Percentiles rank a stretch among this genome's conserved stretches.
Conservation (phyloP, 345 rosid genomes). For the Pugionium cornutum region DNA sequence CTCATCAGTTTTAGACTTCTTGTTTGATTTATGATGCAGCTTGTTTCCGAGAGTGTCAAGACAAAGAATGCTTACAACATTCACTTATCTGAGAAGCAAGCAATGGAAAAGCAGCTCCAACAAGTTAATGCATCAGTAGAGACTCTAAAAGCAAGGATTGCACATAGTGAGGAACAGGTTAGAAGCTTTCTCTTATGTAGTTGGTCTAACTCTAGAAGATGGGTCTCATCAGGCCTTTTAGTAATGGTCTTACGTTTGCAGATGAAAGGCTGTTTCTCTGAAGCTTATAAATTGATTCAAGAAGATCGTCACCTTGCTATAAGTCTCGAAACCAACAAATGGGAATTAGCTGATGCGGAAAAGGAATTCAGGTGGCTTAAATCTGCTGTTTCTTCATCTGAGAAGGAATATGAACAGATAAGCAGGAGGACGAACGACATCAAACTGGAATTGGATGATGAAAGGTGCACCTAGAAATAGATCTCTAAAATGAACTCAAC, state of each 20-base stretch:
- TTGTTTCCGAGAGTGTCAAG: conserved; percentile 97
- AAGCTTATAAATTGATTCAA: conserved; percentile 61
- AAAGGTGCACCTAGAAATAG: conserved; percentile 52
- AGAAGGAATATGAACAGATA: conserved; percentile 80
- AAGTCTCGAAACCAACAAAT: conserved; percentile 63
- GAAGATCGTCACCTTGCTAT: conserved; percentile 71
- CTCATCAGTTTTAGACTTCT: conserved; percentile 1
- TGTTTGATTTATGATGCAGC: conserved; percentile 52
- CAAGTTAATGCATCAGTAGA: conserved; percentile 63
- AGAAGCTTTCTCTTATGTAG: conserved; percentile 16
- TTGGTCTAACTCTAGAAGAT: background rate
- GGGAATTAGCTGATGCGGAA: conserved; percentile 85
- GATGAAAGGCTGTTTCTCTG: conserved; percentile 71
- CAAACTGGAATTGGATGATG: conserved; percentile 57
- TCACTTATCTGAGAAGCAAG: conserved; percentile 79
- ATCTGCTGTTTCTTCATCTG: conserved; percentile 64
- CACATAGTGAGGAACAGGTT: conserved; percentile 78
- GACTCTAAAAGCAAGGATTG: conserved; percentile 60
- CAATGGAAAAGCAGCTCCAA: conserved; percentile 69
- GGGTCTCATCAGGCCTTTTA: conserved; percentile 1
- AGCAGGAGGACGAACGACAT: conserved; percentile 58
- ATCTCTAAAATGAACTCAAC: conserved; percentile 1
- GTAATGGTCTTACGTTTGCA: conserved; percentile 43
- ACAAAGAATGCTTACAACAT: conserved; percentile 68
- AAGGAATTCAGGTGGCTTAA: conserved; percentile 86